Evolutionary conservation across 345 rosid species (phyloP).

Genomic region (Erysimum cheiranthoides): DNA sequence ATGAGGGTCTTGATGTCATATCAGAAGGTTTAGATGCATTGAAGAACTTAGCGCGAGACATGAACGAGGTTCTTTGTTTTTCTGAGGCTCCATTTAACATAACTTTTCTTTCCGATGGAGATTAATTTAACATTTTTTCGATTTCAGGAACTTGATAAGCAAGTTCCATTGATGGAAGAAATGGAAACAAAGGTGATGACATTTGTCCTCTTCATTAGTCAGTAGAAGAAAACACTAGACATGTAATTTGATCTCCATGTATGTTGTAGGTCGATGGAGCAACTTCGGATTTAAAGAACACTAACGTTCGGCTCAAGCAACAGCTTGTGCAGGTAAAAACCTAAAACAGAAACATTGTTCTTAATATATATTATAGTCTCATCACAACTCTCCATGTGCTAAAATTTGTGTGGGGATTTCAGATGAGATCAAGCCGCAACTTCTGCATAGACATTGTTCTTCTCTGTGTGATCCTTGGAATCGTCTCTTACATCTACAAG

Average conservation of each 20-base stretch:
- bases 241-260: slow-evolving; percentile 16
- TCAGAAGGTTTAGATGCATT: slow-evolving; percentile 40
- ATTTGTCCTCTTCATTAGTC: background rate
- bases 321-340: slow-evolving; percentile 61
- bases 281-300: slow-evolving; percentile 68
- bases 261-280: slow-evolving; percentile 72
- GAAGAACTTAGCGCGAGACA: background rate
- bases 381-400: background rate
- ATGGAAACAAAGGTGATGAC: slow-evolving; percentile 82
- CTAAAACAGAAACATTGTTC: background rate
- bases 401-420: slow-evolving; percentile 25
- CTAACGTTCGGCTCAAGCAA: slow-evolving; percentile 40
- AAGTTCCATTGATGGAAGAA: slow-evolving; percentile 55
- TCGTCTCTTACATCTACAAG: slow-evolving; percentile 73
- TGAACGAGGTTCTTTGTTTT: slow-evolving; percentile 72
- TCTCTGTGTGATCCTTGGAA: slow-evolving; percentile 73
- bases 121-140: slow-evolving; percentile 21
- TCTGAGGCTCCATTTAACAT: background rate
- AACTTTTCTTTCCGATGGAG: slow-evolving; percentile 7
- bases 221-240: background rate
- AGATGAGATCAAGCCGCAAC: slow-evolving; percentile 80
- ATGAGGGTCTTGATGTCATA: slow-evolving; percentile 47
- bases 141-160: slow-evolving; percentile 67
- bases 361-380: slow-evolving; percentile 4
- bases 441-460: slow-evolving; percentile 80